Evolutionary conservation across 2,329 filamentous ascomycete species (phyloP).

Genomic region (Penicillium sp.): DNA sequence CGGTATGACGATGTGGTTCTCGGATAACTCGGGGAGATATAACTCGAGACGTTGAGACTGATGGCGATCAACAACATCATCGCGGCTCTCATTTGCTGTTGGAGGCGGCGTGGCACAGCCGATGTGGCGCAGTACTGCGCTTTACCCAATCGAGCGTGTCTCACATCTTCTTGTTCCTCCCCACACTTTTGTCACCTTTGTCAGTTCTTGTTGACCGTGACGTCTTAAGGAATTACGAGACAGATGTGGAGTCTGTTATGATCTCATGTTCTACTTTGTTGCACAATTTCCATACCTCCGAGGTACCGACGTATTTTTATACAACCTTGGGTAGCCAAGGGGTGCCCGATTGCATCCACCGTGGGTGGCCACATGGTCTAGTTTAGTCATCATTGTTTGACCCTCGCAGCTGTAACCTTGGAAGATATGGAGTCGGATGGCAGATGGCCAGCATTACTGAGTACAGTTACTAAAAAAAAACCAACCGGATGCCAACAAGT

Average conservation of each 20-base stretch:
- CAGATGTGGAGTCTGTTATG: neutral
- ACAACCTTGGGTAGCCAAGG: neutral
- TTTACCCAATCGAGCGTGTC: conserved; percentile 1
- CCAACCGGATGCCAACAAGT: neutral
- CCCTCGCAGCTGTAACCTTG: neutral
- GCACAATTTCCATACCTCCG: neutral
- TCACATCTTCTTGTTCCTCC: conserved; percentile 2
- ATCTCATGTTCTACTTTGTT: neutral
- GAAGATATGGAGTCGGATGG: neutral
- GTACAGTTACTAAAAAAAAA: neutral
- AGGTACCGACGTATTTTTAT: neutral
- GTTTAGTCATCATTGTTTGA: neutral
- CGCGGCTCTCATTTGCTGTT: conserved; percentile 16
- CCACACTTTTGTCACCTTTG: conserved; percentile 9
- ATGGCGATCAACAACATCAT: conserved; percentile 19
- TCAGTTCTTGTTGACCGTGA: neutral
- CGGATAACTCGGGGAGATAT: conserved; percentile 1
- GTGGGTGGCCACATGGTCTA: neutral
- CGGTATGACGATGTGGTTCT: neutral
- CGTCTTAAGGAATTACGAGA: neutral
- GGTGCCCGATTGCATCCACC: neutral
- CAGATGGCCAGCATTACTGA: neutral
- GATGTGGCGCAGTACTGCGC: conserved; percentile 9
- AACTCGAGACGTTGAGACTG: conserved; percentile 1
- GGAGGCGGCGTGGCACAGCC: conserved; percentile 8